A percentile compares a stretch with the other conserved stretches of the same genome.
Evolutionary conservation across 2,329 filamentous ascomycete species (phyloP).

Genomic region (Aspergillus proliferans): DNA sequence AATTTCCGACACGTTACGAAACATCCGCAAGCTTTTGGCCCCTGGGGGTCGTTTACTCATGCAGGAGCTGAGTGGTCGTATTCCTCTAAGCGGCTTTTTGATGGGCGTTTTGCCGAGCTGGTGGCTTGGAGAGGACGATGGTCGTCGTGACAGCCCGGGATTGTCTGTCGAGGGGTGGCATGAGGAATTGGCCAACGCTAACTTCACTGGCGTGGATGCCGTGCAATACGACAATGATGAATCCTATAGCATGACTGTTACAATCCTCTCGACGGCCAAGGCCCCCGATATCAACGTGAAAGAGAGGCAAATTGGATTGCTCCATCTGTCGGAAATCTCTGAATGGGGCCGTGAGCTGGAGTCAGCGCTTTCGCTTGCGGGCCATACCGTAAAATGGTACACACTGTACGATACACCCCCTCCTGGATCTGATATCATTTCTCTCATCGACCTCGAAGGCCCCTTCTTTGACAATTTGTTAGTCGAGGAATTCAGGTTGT

Average conservation of each 20-base stretch:
- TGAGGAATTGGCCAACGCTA: conserved; percentile 11
- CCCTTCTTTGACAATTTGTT: conserved; percentile 1
- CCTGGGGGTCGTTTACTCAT: conserved; percentile 26
- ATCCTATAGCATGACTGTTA: too few species aligned
- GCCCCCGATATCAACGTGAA: too few species aligned
- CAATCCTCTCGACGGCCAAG: too few species aligned
- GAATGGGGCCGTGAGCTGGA: background rate
- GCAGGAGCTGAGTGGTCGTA: conserved; percentile 25
- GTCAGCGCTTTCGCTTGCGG: background rate
- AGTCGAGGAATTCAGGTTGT: background rate
- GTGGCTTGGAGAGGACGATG: conserved; percentile 35
- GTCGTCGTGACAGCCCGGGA: conserved; percentile 19
- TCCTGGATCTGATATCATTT: background rate
- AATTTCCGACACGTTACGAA: conserved; percentile 17
- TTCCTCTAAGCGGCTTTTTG: conserved; percentile 27
- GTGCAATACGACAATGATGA: conserved; percentile 1
- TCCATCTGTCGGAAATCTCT: background rate
- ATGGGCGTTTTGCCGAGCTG: conserved; percentile 33
- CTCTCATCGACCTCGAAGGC: conserved; percentile 2
- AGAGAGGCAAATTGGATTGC: background rate
- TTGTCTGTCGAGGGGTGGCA: conserved; percentile 12
- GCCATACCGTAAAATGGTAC: conserved; percentile 2
- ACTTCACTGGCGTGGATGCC: conserved; percentile 12
- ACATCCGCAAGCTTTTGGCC: conserved; percentile 22
- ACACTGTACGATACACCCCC: background rate